These are phyloP conservation scores for Rhodomyrtus psidioides DNA, from an alignment of 441 rosid species.

Conservation along the genomic window DNA sequence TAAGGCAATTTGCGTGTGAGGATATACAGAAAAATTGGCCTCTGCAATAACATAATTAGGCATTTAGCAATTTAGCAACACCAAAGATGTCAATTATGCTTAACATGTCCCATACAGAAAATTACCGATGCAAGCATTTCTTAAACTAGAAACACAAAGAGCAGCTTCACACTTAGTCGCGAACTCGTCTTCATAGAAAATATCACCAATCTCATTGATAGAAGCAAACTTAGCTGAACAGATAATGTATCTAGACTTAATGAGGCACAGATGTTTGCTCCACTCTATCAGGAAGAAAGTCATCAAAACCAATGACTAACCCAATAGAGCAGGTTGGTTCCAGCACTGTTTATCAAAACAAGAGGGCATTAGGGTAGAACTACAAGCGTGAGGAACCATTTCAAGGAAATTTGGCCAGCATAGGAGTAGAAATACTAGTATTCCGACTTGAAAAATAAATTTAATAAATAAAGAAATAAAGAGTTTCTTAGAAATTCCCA, in stretches of 20 bases:
- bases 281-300: not conserved
- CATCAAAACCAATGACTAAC: not conserved
- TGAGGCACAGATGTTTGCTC: not conserved
- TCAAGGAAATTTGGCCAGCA: not conserved
- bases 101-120: not conserved
- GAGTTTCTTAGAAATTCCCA: too few species aligned
- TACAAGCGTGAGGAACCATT: not conserved
- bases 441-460: not conserved
- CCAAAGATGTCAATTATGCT: not conserved
- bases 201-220: not conserved
- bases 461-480: not conserved
- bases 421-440: not conserved
- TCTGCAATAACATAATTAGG: not conserved
- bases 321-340: not conserved
- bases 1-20: slow-evolving; percentile 6
- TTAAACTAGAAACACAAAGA: not conserved
- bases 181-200: not conserved
- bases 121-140: not conserved
- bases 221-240: not conserved
- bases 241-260: not conserved
- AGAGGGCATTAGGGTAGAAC: not conserved
- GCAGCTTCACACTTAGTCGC: not conserved
- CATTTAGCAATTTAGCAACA: not conserved
- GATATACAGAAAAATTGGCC: not conserved
- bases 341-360: not conserved